phyloP scores from a whole-genome alignment of 2,329 filamentous ascomycete genomes.

The Escovopsis sp. region DNA sequence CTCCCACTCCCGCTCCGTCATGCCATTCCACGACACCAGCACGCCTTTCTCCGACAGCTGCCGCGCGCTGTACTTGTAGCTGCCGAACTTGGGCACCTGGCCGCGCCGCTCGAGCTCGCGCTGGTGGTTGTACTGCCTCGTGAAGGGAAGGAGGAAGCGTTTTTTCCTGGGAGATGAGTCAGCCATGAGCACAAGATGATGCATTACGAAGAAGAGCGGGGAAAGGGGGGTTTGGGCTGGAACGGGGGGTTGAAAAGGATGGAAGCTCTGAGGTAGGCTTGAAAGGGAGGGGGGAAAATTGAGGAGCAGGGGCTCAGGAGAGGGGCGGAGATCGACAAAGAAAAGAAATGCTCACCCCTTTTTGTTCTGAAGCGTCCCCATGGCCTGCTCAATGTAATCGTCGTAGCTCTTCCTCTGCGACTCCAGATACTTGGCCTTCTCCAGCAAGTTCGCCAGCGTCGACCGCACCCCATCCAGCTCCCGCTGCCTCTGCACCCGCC shows the following conservation, averaged over 20 bases:
- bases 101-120: slow-evolving; percentile 85
- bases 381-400: slow-evolving; percentile 97
- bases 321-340: not conserved
- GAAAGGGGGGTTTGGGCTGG: too few relatives aligned
- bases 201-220: too few relatives aligned
- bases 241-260: too few relatives aligned
- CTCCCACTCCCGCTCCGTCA: slow-evolving; percentile 70
- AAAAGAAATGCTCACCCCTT: slow-evolving; percentile 50
- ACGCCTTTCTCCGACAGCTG: slow-evolving; percentile 87
- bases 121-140: slow-evolving; percentile 97
- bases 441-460: slow-evolving; percentile 59
- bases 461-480: slow-evolving; percentile 74
- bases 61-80: slow-evolving; percentile 90
- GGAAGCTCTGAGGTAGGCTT: too few relatives aligned
- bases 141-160: slow-evolving; percentile 87
- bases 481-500: slow-evolving; percentile 77
- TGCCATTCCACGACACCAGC: slow-evolving; percentile 78
- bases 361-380: slow-evolving; percentile 92
- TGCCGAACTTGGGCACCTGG: slow-evolving; percentile 91
- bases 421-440: slow-evolving; percentile 85
- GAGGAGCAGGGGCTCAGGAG: too few relatives aligned
- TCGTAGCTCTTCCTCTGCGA: slow-evolving; percentile 95
- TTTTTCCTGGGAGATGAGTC: slow-evolving; percentile 52
- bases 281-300: too few relatives aligned
- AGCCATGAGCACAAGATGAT: slow-evolving; percentile 6